These are phyloP conservation scores for Amylocarpus encephaloides DNA, from an alignment of 2,329 filamentous ascomycete genomes.

Conservation along the genomic window DNA sequence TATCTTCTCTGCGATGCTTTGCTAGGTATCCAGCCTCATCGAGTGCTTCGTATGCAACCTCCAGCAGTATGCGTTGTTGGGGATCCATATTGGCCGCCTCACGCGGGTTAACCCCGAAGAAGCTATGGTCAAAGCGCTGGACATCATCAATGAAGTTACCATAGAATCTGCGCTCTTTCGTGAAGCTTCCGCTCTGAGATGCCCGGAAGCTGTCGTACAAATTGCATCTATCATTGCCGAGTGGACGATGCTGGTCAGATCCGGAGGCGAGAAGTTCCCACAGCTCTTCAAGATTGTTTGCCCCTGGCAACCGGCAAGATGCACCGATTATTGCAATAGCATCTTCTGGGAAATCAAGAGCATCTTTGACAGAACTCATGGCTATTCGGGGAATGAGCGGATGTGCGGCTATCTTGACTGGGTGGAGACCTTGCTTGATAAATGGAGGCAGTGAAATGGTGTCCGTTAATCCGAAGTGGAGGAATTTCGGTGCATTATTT, in stretches of 20 bases:
- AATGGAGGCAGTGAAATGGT: no score
- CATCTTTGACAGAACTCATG: no score
- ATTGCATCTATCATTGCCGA: constrained; percentile 65
- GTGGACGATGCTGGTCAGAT: constrained; percentile 19
- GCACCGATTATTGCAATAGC: no score
- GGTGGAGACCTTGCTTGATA: no score
- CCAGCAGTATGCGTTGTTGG: constrained; percentile 58
- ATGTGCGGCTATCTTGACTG: no score
- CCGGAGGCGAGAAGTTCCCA: constrained; percentile 13
- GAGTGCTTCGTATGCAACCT: constrained; percentile 72
- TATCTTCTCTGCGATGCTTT: constrained; percentile 32
- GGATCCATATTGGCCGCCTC: constrained; percentile 75
- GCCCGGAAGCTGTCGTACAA: constrained; percentile 65
- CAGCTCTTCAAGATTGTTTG: constrained; percentile 5
- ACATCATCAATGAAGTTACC: constrained; percentile 66
- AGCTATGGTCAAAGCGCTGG: constrained; percentile 67
- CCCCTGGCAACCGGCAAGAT: constrained; percentile 12
- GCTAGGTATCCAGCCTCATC: constrained; percentile 72
- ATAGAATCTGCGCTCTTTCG: constrained; percentile 66
- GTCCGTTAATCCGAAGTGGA: no score
- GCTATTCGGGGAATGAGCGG: no score
- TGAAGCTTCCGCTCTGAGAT: constrained; percentile 66
- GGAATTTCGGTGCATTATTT: no score
- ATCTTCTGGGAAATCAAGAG: no score
- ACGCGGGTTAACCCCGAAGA: constrained; percentile 80